Percentiles rank a stretch among this genome's conserved stretches.
Evolutionary conservation across 768 basidiomycete species (phyloP).

Genomic region (Clavulina sp.): DNA sequence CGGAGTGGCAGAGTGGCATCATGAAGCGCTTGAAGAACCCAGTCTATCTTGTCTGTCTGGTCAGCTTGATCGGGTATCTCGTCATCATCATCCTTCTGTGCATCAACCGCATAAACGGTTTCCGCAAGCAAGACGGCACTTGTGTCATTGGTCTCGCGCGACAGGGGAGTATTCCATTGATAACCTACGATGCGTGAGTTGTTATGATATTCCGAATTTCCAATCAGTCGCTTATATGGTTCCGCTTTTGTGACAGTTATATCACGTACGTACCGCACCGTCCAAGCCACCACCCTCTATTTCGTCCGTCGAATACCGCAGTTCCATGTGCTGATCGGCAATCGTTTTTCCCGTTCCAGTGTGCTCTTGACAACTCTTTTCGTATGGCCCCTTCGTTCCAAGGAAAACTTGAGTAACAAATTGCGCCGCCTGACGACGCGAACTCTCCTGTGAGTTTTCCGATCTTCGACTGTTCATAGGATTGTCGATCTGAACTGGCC

Average conservation of each 20-base stretch:
- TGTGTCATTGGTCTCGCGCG: slow-evolving; percentile 33
- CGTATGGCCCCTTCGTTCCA: slow-evolving; percentile 29
- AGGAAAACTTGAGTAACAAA: slow-evolving; percentile 18
- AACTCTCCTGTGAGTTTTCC: slow-evolving; percentile 24
- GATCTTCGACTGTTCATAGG: background rate
- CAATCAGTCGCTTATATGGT: too few relatives aligned
- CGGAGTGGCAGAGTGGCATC: too few relatives aligned
- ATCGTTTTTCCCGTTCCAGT: too few relatives aligned
- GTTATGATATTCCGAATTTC: too few relatives aligned
- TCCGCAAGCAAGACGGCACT: slow-evolving; percentile 16
- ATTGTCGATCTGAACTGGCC: too few relatives aligned
- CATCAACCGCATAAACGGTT: slow-evolving; percentile 15
- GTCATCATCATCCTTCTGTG: slow-evolving; percentile 26
- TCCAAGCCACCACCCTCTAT: too few relatives aligned
- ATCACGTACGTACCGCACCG: too few relatives aligned
- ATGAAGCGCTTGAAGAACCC: slow-evolving; percentile 24
- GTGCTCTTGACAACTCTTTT: slow-evolving; percentile 26
- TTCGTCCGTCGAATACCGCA: slow-evolving; percentile 4
- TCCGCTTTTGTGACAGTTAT: too few relatives aligned
- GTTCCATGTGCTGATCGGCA: slow-evolving; percentile 7
- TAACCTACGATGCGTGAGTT: slow-evolving; percentile 34
- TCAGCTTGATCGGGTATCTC: slow-evolving; percentile 23
- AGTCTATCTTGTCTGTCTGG: slow-evolving; percentile 26
- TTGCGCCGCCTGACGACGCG: slow-evolving; percentile 25
- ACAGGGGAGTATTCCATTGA: slow-evolving; percentile 24